Conservation (phyloP, 345 rosid species). For the Toxicodendron radicans region DNA sequence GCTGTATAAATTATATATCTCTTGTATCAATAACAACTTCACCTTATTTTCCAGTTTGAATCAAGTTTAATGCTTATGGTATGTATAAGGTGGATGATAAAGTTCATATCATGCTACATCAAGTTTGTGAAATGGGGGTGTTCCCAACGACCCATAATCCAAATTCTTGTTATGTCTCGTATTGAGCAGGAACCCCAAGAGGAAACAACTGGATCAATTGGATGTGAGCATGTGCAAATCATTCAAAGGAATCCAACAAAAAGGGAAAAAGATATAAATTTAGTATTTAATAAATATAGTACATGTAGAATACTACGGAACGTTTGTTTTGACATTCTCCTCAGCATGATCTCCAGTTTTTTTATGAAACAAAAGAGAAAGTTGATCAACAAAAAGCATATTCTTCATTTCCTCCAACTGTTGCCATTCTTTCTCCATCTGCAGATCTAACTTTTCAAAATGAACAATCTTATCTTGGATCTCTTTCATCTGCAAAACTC, state of each 20-base stretch:
- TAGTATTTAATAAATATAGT: not conserved
- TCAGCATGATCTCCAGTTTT: slow-evolving; percentile 35
- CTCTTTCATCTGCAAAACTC: slow-evolving; percentile 63
- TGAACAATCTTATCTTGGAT: slow-evolving; percentile 58
- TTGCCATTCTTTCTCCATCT: slow-evolving; percentile 82
- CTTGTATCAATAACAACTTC: too few species aligned
- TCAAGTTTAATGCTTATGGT: too few species aligned
- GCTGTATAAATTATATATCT: too few species aligned
- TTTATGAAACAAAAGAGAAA: slow-evolving; percentile 55
- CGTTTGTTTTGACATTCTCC: slow-evolving; percentile 37
- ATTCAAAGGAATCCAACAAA: not conserved
- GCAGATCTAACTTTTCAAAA: slow-evolving; percentile 79
- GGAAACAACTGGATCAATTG: too few species aligned
- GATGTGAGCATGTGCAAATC: too few species aligned
- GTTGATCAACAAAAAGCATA: slow-evolving; percentile 74
- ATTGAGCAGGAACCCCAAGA: not conserved
- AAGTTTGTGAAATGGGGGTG: too few species aligned
- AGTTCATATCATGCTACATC: too few species aligned
- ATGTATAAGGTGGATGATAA: too few species aligned
- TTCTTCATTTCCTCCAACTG: slow-evolving; percentile 78
- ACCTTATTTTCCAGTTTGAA: too few species aligned
- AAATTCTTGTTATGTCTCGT: too few species aligned
- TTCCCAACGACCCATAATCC: too few species aligned
- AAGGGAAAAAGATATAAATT: not conserved
- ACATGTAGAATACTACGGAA: not conserved